phyloP scores from a whole-genome alignment of 805 yeast genomes.

The Metschnikowia cubensis region DNA sequence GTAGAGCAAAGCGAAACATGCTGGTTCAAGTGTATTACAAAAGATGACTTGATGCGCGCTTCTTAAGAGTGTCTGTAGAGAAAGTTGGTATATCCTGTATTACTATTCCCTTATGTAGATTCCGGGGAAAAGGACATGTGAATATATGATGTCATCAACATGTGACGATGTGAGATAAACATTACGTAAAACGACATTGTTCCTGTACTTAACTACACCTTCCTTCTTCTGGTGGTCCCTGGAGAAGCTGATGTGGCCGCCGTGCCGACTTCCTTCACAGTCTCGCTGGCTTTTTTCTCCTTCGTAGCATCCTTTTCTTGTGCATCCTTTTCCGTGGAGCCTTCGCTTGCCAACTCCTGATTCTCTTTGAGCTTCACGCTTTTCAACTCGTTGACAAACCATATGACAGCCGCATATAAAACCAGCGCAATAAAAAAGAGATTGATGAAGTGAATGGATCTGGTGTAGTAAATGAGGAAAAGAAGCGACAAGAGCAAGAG shows the following conservation, averaged over 20 bases:
- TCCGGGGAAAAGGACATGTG: too few relatives aligned
- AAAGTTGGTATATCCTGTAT: not conserved
- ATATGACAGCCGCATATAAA: slow-evolving; percentile 76
- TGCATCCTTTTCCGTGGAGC: not conserved
- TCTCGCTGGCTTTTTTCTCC: not conserved
- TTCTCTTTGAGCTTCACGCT: slow-evolving; percentile 44
- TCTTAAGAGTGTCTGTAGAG: not conserved
- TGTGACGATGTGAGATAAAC: too few relatives aligned
- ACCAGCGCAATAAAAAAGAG: slow-evolving; percentile 53
- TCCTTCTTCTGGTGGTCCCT: slow-evolving; percentile 13
- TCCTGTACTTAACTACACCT: slow-evolving; percentile 5
- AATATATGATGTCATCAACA: too few relatives aligned
- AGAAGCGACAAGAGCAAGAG: slow-evolving; percentile 55
- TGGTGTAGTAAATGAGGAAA: slow-evolving; percentile 55
- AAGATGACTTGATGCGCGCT: not conserved
- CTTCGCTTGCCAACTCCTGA: slow-evolving; percentile 34
- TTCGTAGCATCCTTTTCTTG: not conserved
- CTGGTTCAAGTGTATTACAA: not conserved
- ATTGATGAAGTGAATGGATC: slow-evolving; percentile 63
- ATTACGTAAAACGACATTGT: not conserved
- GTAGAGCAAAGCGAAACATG: slow-evolving; percentile 49
- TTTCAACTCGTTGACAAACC: slow-evolving; percentile 78
- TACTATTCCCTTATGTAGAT: not conserved
- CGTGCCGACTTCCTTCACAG: not conserved
- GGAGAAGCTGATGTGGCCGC: not conserved